Percentiles rank a stretch among this genome's conserved stretches.
Evolutionary conservation across 352 stramenopile species (phyloP).

Genomic region (Phytophthora kernoviae): DNA sequence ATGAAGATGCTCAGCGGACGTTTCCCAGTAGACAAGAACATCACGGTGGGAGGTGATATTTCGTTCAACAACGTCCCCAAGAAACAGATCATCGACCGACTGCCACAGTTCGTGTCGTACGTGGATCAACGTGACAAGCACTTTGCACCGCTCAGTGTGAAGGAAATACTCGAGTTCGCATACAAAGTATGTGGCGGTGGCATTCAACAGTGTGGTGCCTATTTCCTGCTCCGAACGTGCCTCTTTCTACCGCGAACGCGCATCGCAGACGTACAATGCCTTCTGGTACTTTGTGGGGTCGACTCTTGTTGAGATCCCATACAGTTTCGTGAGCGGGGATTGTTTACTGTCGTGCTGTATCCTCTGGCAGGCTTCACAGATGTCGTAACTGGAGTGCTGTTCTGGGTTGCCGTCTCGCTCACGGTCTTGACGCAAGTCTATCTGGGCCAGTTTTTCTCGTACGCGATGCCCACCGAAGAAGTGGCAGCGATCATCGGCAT

Average conservation of each 20-base stretch:
- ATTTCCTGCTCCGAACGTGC: conserved; percentile 76
- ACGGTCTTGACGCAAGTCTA: conserved; percentile 24
- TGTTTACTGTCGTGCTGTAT: conserved; percentile 29
- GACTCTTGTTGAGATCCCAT: conserved; percentile 62
- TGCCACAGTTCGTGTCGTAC: conserved; percentile 58
- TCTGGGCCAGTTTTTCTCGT: conserved; percentile 20
- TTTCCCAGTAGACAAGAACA: conserved; percentile 39
- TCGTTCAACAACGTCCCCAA: conserved; percentile 44
- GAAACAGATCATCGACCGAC: conserved; percentile 28
- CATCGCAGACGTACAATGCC: conserved; percentile 72
- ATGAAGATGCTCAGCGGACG: conserved; percentile 52
- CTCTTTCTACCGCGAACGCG: conserved; percentile 85
- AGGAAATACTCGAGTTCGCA: conserved; percentile 63
- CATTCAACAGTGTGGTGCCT: conserved; percentile 53
- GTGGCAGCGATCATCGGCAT: conserved; percentile 33
- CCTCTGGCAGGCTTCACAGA: conserved; percentile 21
- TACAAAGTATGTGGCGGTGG: conserved; percentile 36
- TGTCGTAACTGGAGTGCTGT: conserved; percentile 4
- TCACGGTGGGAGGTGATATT: conserved; percentile 39
- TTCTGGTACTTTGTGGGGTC: conserved; percentile 45
- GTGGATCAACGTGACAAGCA: conserved; percentile 55
- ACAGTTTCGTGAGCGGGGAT: conserved; percentile 17
- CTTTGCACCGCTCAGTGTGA: conserved; percentile 49
- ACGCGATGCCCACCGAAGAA: conserved; percentile 13
- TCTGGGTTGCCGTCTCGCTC: conserved; percentile 15